Conservation (phyloP, 305 asterid species). For the Fraxinus xanthoxyloides region DNA sequence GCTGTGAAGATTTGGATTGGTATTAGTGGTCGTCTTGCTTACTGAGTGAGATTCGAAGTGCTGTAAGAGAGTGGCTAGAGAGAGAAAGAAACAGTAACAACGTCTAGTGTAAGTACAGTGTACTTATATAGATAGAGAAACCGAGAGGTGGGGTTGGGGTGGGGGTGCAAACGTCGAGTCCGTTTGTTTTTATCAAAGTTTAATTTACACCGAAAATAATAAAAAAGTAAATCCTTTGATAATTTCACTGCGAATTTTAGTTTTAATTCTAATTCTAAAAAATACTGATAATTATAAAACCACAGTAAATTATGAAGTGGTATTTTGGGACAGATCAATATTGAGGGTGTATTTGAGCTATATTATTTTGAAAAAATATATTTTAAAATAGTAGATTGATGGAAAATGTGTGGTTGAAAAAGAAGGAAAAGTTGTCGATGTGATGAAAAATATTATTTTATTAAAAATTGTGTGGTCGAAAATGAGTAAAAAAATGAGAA, state of each 20-base stretch:
- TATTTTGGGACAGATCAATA: too few species aligned
- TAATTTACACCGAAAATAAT: neutral
- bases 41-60: constrained; percentile 38
- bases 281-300: neutral
- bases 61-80: constrained; percentile 11
- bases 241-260: neutral
- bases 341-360: too few species aligned
- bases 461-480: too few species aligned
- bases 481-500: too few species aligned
- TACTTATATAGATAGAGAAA: neutral
- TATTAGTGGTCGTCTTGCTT: neutral
- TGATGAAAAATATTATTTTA: too few species aligned
- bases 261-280: too few species aligned
- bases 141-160: neutral
- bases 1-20: neutral
- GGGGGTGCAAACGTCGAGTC: neutral
- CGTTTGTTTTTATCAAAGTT: neutral
- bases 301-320: too few species aligned
- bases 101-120: neutral
- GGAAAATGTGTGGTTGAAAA: too few species aligned
- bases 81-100: neutral
- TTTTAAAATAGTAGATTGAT: too few species aligned
- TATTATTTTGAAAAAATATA: too few species aligned
- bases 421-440: too few species aligned
- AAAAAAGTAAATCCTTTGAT: neutral